Percentiles rank a stretch among this genome's conserved stretches.
Conservation (phyloP, 2,329 filamentous ascomycete species). For the Xylariaceae sp. region DNA sequence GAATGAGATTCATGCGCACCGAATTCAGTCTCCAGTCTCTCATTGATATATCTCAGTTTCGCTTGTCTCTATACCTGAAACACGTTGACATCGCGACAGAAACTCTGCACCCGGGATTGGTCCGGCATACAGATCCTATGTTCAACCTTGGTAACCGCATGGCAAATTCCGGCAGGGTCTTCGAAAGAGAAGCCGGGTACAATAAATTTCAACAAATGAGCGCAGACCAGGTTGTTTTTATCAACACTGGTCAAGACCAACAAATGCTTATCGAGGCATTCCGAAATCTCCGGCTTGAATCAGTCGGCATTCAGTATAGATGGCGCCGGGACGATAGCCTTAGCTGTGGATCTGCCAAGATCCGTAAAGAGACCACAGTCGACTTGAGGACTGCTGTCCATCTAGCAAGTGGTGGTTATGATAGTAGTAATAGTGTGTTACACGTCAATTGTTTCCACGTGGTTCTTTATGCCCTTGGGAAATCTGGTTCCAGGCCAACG, state of each 20-base stretch:
- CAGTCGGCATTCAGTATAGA: constrained; percentile 1
- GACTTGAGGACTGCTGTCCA: not conserved
- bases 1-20: constrained; percentile 65
- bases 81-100: constrained; percentile 10
- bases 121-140: not conserved
- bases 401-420: not conserved
- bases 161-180: no score
- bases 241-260: constrained; percentile 10
- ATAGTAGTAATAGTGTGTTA: not conserved
- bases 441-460: constrained; percentile 8
- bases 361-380: constrained; percentile 6
- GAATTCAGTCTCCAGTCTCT: constrained; percentile 51
- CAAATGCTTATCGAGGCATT: constrained; percentile 20
- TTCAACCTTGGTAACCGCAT: no score
- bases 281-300: constrained; percentile 19
- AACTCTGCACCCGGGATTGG: not conserved
- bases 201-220: constrained; percentile 10
- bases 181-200: not conserved
- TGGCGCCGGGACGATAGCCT: not conserved
- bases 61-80: constrained; percentile 15
- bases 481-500: constrained; percentile 11
- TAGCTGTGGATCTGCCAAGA: constrained; percentile 6
- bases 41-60: constrained; percentile 23
- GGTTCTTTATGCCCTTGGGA: constrained; percentile 16
- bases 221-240: constrained; percentile 8